A percentile compares a stretch with the other conserved stretches of the same genome.
These are phyloP conservation scores for Aspergillus nidulans DNA, from an alignment of 495 filamentous ascomycete species.

Conservation along the genomic window DNA sequence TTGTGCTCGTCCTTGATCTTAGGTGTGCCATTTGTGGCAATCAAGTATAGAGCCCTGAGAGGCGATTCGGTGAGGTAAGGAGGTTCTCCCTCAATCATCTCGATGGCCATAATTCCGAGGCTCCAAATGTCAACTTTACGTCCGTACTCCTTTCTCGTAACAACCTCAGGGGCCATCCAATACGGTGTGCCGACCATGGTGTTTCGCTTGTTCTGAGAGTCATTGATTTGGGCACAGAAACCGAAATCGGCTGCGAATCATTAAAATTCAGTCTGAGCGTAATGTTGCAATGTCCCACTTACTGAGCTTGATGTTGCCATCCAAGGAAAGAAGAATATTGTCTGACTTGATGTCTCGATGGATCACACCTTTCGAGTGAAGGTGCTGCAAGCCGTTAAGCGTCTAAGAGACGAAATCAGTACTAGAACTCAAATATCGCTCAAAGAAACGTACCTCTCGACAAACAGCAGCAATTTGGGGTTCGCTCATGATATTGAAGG, in stretches of 20 bases:
- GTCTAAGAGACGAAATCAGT: constrained; percentile 45
- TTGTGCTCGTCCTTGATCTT: constrained; percentile 89
- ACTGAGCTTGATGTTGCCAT: constrained; percentile 98
- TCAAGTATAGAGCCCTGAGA: constrained; percentile 87
- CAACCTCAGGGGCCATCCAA: constrained; percentile 99
- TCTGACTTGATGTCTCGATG: constrained; percentile 99
- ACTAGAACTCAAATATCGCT: not conserved
- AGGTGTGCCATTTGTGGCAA: constrained; percentile 95
- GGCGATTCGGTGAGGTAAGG: constrained; percentile 95
- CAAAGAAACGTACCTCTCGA: constrained; percentile 59
- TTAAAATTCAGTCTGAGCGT: constrained; percentile 26
- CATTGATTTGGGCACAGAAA: constrained; percentile 98
- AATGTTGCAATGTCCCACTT: constrained; percentile 32
- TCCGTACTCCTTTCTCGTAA: constrained; percentile 95
- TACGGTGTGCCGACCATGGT: constrained; percentile 99
- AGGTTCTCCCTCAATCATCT: constrained; percentile 99
- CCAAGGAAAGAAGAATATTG: constrained; percentile 90
- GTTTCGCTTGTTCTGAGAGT: constrained; percentile 91
- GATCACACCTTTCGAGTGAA: constrained; percentile 97
- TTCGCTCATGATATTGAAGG: constrained; percentile 98
- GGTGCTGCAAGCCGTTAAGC: constrained; percentile 83
- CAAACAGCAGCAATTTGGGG: constrained; percentile 95
- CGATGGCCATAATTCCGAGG: constrained; percentile 99
- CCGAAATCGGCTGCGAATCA: constrained; percentile 79
- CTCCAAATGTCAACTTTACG: constrained; percentile 99